Percentiles rank a stretch among this genome's conserved stretches.
Conservation (phyloP, 805 yeast genomes). For the Candida sakaeoensis region DNA sequence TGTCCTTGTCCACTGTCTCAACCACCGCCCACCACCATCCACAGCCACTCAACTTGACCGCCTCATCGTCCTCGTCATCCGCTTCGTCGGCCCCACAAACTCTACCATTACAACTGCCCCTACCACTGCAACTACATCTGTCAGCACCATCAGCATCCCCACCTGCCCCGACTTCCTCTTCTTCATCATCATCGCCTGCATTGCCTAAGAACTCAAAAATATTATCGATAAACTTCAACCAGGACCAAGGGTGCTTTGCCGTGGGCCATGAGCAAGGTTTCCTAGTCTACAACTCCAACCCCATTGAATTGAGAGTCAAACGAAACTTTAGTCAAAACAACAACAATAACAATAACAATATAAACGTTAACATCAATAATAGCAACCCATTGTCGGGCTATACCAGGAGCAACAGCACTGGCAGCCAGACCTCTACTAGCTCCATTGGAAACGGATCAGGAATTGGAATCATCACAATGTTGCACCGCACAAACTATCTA, state of each 20-base stretch:
- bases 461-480: constrained; percentile 74
- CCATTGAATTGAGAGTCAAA: constrained; percentile 71
- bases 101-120: no score
- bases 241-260: constrained; percentile 88
- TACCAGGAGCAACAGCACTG: constrained; percentile 5
- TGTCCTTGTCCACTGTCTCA: no score
- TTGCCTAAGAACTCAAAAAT: constrained; percentile 14
- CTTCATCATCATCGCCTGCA: constrained; percentile 2
- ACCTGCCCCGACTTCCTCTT: neutral
- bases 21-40: no score
- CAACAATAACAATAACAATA: neutral
- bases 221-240: constrained; percentile 71
- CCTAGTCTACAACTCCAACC: constrained; percentile 81
- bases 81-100: no score
- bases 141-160: constrained; percentile 2
- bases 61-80: no score
- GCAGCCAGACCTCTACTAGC: constrained; percentile 1
- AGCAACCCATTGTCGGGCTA: neutral
- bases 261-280: constrained; percentile 79
- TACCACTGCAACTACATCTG: neutral
- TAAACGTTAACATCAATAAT: no score
- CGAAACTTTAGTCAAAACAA: constrained; percentile 37
- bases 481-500: constrained; percentile 85
- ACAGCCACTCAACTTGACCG: no score
- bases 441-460: constrained; percentile 41